Evolutionary conservation across 106 monocot genomes (phyloP).

Genomic region (Dendrobium chrysotoxum): DNA sequence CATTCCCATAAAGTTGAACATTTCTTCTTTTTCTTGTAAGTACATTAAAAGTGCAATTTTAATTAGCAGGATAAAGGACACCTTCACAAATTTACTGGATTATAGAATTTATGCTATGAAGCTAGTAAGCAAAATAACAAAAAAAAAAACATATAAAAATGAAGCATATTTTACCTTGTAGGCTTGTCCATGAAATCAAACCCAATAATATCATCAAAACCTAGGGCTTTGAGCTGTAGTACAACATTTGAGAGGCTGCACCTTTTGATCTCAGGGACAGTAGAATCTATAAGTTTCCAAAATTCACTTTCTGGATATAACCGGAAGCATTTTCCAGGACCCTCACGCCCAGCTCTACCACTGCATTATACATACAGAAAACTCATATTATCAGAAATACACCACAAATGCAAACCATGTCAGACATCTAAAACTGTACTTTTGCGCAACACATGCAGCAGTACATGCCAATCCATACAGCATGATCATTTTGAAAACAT

Average conservation of each 20-base stretch:
- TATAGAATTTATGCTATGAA: background rate
- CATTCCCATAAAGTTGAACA: no score
- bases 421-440: background rate
- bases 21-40: no score
- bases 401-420: background rate
- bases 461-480: background rate
- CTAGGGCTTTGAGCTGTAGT: constrained; percentile 87
- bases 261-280: constrained; percentile 87
- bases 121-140: background rate
- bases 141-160: background rate
- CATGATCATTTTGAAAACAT: background rate
- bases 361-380: constrained; percentile 27
- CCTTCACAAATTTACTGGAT: no score
- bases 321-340: constrained; percentile 83
- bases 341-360: constrained; percentile 95
- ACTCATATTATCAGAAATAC: background rate
- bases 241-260: constrained; percentile 93
- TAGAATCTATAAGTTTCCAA: constrained; percentile 65
- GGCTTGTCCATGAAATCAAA: constrained; percentile 99
- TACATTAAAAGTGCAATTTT: no score
- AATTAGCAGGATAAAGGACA: no score
- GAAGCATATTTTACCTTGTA: constrained; percentile 37
- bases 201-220: constrained; percentile 80
- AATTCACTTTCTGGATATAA: constrained; percentile 87
- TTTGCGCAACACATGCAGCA: background rate